phyloP scores from a whole-genome alignment of 1,284 basidiomycete genomes.

The Fomes fomentarius region DNA sequence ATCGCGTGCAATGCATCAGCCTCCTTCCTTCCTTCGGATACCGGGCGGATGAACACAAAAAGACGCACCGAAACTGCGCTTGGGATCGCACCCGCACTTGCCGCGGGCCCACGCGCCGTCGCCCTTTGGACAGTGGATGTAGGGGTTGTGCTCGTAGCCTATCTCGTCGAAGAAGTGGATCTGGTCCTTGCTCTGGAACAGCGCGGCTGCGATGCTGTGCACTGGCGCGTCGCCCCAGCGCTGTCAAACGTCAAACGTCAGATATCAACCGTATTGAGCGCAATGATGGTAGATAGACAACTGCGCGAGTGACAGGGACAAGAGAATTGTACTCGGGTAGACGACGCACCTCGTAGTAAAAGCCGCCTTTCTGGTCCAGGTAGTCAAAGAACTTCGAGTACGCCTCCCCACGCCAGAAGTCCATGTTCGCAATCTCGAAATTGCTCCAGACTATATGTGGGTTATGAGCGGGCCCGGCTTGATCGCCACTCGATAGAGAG shows the following conservation, averaged over 20 bases:
- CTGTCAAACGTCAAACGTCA: conserved; percentile 27
- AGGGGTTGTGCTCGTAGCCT: conserved; percentile 59
- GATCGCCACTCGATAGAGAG: background rate
- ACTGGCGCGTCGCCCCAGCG: conserved; percentile 85
- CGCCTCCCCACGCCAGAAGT: conserved; percentile 61
- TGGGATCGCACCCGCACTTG: conserved; percentile 46
- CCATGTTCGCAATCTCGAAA: conserved; percentile 77
- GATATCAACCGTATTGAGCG: background rate
- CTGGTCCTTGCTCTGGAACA: conserved; percentile 63
- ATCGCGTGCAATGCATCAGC: background rate
- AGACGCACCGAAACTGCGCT: conserved; percentile 45
- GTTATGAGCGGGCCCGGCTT: background rate
- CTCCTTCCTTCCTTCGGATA: too few species aligned
- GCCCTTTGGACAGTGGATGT: conserved; percentile 54
- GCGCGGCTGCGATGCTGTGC: conserved; percentile 71
- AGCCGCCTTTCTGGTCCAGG: conserved; percentile 74
- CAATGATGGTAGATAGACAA: conserved; percentile 16
- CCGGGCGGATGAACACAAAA: too few species aligned
- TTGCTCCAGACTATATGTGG: conserved; percentile 71
- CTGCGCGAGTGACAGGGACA: background rate
- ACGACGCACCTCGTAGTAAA: conserved; percentile 75
- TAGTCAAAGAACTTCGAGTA: conserved; percentile 77
- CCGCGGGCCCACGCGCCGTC: conserved; percentile 44
- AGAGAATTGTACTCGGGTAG: too few species aligned
- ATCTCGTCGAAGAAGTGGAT: conserved; percentile 74